Evolutionary conservation across 148 eudicot genomes (phyloP).

Genomic region (Vaccinium vitisidaea): DNA sequence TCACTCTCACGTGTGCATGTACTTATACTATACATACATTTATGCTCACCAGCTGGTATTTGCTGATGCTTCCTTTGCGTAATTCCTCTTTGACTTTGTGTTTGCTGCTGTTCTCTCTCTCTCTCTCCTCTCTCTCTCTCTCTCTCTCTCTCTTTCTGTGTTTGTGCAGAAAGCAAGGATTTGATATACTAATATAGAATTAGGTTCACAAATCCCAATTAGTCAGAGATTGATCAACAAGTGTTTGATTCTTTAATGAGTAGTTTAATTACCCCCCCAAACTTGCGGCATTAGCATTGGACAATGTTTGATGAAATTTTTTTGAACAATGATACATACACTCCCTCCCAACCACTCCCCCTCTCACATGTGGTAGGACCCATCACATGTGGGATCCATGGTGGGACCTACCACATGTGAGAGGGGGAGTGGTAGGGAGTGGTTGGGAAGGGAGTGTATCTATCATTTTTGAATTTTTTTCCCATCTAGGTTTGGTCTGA

Average conservation of each 20-base stretch:
- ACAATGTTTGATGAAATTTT: not conserved
- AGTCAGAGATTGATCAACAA: not conserved
- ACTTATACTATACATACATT: not conserved
- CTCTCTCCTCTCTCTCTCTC: not conserved
- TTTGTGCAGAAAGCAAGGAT: not conserved
- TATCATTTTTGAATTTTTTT: too few relatives aligned
- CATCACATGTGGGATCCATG: too few relatives aligned
- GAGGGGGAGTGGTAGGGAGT: too few relatives aligned
- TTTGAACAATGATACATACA: too few relatives aligned
- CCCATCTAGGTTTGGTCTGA: not conserved
- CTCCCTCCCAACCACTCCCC: too few relatives aligned
- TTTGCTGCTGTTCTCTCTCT: not conserved
- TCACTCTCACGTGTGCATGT: not conserved
- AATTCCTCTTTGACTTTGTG: not conserved
- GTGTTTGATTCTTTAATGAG: not conserved
- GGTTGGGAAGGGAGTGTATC: too few relatives aligned
- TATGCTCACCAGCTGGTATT: not conserved
- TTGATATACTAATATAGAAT: not conserved
- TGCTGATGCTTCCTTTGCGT: conserved; percentile 10
- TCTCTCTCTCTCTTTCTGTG: not conserved
- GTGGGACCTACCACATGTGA: too few relatives aligned
- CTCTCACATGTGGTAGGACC: too few relatives aligned
- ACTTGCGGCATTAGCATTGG: conserved; percentile 7
- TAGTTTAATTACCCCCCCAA: not conserved
- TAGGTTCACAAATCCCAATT: not conserved